Base-by-base conservation (phyloP, 192 early-diverging fungal genomes). In the Cetraspora pellucida region DNA sequence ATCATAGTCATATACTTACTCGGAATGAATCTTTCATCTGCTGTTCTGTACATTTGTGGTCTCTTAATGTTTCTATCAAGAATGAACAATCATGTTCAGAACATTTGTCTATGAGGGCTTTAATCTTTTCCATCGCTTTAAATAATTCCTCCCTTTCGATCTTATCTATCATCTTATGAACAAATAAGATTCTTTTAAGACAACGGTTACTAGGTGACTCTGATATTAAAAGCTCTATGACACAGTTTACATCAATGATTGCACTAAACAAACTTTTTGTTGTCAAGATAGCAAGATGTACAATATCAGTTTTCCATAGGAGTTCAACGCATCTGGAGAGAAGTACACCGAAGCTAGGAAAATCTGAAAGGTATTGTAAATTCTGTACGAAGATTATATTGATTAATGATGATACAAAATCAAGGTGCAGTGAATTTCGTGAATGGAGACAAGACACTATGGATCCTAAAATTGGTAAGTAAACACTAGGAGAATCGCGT, bases 151-250 rank as follows among this genome's bases (percentile, higher is more conserved):
- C 43, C 17, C 23, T n/a, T 17, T 49, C 14, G 17, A 70, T 52
- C 14, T 16, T 5, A 17, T 28, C 47, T 19, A 50, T 70, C 27
- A 70, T 70, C 13, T 70, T 70, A 11, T 30, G 50, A 1, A 50
- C 45, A 50, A 70, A 70, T 5, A 70, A 17, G 43, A 65, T 70
- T 1, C 46, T 45, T 70, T 70, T 23, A 2, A 70, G 23, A 70
- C 10, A 70, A 3, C 27, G 14, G 17, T 37, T 21, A 49, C 68
- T 37, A 17, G 44, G 10, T 23, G 68, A 2, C 8, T 52, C 68
- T 23, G 68, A 50, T 70, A 70, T 7, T 7, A 70, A 70, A 49
- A 70, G 13, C 4, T 17, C 68, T 17, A 70, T 25, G n/a, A 31
- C 46, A 49, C 46, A 5, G 2, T 68, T 23, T 19, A 13, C 13